These are phyloP conservation scores for Aspergillus ibericus DNA, from an alignment of 2,329 filamentous ascomycete species.

Conservation along the genomic window DNA sequence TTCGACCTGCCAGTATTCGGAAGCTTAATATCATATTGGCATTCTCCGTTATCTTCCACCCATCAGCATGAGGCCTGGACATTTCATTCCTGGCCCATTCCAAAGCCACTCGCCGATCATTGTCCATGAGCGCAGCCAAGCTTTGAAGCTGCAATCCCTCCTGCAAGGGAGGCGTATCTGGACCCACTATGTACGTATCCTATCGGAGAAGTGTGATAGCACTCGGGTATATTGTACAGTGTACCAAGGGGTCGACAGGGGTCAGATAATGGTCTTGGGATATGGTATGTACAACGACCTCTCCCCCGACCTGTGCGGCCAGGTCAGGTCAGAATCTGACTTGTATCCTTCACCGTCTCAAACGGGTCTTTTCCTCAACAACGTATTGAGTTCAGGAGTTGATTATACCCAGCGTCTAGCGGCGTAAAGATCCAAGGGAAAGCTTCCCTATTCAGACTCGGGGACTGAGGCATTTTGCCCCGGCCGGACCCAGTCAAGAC, in stretches of 20 bases:
- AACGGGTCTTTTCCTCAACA: not conserved
- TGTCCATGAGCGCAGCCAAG: conserved; percentile 1
- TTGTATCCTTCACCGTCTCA: not conserved
- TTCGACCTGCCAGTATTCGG: not conserved
- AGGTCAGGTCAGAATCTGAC: not conserved
- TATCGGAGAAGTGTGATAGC: not conserved
- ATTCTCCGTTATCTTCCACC: not conserved
- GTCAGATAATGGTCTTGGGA: not conserved
- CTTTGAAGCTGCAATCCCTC: conserved; percentile 4
- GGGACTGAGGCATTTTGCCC: not conserved
- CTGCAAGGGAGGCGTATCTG: conserved; percentile 7
- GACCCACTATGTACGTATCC: conserved; percentile 2
- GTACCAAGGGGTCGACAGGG: not conserved
- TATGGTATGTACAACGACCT: not conserved
- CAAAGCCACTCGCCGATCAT: not conserved
- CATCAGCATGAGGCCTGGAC: not conserved
- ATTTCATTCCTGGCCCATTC: not conserved
- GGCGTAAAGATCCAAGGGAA: not conserved
- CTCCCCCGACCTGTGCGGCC: not conserved
- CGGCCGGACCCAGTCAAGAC: not conserved
- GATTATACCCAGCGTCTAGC: not conserved
- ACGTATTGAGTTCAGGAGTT: not conserved
- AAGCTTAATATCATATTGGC: not conserved
- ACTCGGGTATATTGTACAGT: not conserved
- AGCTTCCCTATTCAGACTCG: not conserved